A percentile compares a stretch with the other conserved stretches of the same genome.
Conservation (phyloP, 805 yeast genomes). For the Priceomyces fermenticarens region DNA sequence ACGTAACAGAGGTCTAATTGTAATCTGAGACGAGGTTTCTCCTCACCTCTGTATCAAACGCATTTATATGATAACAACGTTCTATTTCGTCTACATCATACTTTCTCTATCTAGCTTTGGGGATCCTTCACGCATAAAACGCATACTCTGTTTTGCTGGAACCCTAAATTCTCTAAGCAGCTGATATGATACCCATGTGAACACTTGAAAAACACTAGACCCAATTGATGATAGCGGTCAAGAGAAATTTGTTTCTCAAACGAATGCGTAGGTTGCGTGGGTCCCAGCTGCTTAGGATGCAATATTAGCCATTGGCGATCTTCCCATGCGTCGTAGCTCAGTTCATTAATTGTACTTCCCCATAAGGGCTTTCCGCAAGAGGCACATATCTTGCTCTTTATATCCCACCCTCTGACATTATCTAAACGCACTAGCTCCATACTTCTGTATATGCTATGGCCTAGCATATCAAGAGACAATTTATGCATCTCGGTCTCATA, state of each 20-base stretch:
- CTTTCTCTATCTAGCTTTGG: not conserved
- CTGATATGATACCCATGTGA: slow-evolving; percentile 61
- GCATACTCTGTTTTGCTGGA: slow-evolving; percentile 17
- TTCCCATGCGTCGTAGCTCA: slow-evolving; percentile 59
- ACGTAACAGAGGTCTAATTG: too few species aligned
- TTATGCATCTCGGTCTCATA: slow-evolving; percentile 58
- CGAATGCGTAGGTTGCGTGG: not conserved
- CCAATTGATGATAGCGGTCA: slow-evolving; percentile 17
- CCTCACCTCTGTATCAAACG: too few species aligned
- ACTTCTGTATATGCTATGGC: slow-evolving; percentile 51
- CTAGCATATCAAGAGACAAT: slow-evolving; percentile 52
- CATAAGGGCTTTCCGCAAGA: slow-evolving; percentile 72
- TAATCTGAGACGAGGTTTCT: too few species aligned
- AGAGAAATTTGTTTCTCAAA: slow-evolving; percentile 1
- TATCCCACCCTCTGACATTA: slow-evolving; percentile 58
- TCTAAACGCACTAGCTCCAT: slow-evolving; percentile 40
- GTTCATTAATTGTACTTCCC: slow-evolving; percentile 59
- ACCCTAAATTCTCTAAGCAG: slow-evolving; percentile 49
- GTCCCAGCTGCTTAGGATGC: not conserved
- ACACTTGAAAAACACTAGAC: slow-evolving; percentile 58
- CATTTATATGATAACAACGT: too few species aligned
- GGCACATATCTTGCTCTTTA: slow-evolving; percentile 55
- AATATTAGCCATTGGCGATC: slow-evolving; percentile 20
- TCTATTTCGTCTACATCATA: too few species aligned
- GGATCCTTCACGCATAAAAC: slow-evolving; percentile 16